A percentile compares a stretch with the other conserved stretches of the same genome.
Evolutionary conservation across 768 basidiomycete genomes (phyloP).

Genomic region (Pholiota conissans): DNA sequence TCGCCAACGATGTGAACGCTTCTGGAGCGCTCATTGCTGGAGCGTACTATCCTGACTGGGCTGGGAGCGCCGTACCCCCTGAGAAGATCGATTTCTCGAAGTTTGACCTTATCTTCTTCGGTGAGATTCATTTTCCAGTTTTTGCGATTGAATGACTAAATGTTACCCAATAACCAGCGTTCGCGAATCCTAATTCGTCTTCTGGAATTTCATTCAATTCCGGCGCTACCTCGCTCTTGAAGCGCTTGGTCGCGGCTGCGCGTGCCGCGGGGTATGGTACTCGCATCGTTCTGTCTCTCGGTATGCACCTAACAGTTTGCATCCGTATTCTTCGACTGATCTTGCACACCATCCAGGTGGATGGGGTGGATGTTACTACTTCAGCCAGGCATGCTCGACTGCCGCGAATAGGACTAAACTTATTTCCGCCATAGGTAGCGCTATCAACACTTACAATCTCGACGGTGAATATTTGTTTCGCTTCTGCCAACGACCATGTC

Average conservation of each 20-base stretch:
- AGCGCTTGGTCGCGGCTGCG: constrained; percentile 55
- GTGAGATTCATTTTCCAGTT: constrained; percentile 28
- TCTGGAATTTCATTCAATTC: constrained; percentile 50
- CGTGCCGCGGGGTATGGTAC: constrained; percentile 59
- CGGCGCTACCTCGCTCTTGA: constrained; percentile 47
- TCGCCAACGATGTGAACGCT: constrained; percentile 20
- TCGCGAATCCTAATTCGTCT: constrained; percentile 65
- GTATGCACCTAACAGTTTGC: constrained; percentile 3
- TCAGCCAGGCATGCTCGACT: constrained; percentile 58
- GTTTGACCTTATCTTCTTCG: constrained; percentile 69
- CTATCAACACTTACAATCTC: constrained; percentile 58
- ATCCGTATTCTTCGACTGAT: neutral
- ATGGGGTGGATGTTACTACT: constrained; percentile 71
- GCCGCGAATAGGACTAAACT: constrained; percentile 54
- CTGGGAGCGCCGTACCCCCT: constrained; percentile 45
- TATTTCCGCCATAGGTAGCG: constrained; percentile 49
- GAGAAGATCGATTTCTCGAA: constrained; percentile 60
- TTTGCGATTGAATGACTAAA: constrained; percentile 1
- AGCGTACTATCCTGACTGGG: constrained; percentile 56
- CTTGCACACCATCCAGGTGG: constrained; percentile 44
- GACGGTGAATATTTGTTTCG: constrained; percentile 55
- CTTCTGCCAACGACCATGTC: constrained; percentile 9
- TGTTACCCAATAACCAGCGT: constrained; percentile 43
- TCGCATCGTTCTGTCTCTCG: constrained; percentile 40
- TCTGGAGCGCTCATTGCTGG: constrained; percentile 37